These are phyloP conservation scores for Parsonsia alboflavescens DNA, from an alignment of 257 asterid genomes.

Conservation along the genomic window DNA sequence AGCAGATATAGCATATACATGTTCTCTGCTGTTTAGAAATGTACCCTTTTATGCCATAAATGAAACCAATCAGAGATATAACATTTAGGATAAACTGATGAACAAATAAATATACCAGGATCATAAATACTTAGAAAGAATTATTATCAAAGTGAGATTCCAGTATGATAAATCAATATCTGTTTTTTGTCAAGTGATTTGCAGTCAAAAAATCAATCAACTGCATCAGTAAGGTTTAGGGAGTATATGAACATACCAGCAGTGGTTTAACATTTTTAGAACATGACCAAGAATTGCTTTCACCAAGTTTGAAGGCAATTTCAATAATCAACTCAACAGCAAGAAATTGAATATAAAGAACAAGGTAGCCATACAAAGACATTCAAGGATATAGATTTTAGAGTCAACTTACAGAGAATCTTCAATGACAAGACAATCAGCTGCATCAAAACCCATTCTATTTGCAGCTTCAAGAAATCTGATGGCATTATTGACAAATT, in stretches of 20 bases:
- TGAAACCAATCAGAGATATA: too few species aligned
- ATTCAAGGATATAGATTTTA: neutral
- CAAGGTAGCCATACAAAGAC: neutral
- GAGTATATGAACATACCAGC: neutral
- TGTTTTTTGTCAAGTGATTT: neutral
- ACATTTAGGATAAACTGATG: neutral
- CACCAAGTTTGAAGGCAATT: neutral
- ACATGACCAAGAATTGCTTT: neutral
- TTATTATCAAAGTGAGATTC: neutral
- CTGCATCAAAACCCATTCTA: slow-evolving; percentile 60
- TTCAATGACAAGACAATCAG: slow-evolving; percentile 76
- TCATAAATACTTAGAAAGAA: neutral
- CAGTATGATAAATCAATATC: neutral
- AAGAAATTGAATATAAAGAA: neutral
- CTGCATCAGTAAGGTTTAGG: neutral
- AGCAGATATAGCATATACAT: neutral
- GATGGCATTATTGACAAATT: slow-evolving; percentile 8
- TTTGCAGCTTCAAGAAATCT: slow-evolving; percentile 93
- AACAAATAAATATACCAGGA: neutral
- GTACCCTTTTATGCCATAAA: too few species aligned
- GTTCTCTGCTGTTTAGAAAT: too few species aligned
- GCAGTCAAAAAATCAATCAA: neutral
- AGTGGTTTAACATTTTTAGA: neutral
- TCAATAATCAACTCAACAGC: neutral
- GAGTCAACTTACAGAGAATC: slow-evolving; percentile 64